Conservation (phyloP, 257 asterid species). For the Solanum medicagineum region DNA sequence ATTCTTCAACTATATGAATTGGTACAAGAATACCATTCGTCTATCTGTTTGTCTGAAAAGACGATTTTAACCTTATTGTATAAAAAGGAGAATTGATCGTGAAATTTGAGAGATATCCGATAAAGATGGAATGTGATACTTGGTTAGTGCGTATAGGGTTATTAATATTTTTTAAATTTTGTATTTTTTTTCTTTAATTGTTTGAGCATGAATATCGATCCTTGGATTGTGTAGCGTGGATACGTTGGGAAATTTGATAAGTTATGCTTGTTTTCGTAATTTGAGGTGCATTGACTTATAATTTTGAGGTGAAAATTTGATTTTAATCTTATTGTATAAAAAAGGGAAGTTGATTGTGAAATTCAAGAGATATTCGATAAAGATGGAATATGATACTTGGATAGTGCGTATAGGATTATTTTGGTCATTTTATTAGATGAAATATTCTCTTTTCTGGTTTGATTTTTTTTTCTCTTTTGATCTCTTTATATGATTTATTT, state of each 20-base stretch:
- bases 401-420: slow-evolving; percentile 8
- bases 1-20: no score
- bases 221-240: not conserved
- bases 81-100: slow-evolving; percentile 32
- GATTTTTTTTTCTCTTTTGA: not conserved
- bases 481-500: not conserved
- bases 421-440: not conserved
- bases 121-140: slow-evolving; percentile 17
- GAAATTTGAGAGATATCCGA: slow-evolving; percentile 20
- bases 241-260: slow-evolving; percentile 24
- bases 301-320: slow-evolving; percentile 23
- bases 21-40: no score
- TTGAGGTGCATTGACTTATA: not conserved
- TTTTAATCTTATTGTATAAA: slow-evolving; percentile 25
- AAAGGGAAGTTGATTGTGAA: slow-evolving; percentile 35
- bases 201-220: no score
- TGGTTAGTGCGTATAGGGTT: slow-evolving; percentile 14
- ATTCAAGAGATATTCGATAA: slow-evolving; percentile 14
- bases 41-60: no score
- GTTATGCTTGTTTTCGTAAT: slow-evolving; percentile 4
- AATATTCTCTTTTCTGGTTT: not conserved
- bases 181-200: no score
- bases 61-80: slow-evolving; percentile 21
- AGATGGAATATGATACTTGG: slow-evolving; percentile 20
- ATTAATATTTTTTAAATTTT: not conserved